phyloP scores from a whole-genome alignment of 495 filamentous ascomycete genomes.

The Xylaria flabelliformis region DNA sequence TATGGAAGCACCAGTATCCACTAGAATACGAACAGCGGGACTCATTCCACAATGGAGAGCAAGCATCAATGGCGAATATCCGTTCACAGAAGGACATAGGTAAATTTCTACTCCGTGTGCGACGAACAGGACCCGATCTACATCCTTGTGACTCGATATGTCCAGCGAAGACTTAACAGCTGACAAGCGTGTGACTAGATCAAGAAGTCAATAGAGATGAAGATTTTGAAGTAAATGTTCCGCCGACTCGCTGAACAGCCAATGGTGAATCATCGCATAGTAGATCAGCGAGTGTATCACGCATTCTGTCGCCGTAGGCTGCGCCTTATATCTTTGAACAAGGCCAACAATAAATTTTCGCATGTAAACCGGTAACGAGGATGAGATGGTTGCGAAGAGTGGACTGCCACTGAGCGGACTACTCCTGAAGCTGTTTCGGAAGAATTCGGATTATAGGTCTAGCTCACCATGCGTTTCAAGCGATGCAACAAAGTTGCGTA shows the following conservation, averaged over 20 bases:
- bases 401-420: not conserved
- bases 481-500: not conserved
- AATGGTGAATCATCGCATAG: not conserved
- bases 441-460: not conserved
- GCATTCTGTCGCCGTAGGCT: not conserved
- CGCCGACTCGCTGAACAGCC: not conserved
- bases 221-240: not conserved
- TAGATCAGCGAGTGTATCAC: not conserved
- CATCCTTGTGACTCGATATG: not conserved
- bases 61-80: conserved; percentile 10
- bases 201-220: not conserved
- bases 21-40: conserved; percentile 7
- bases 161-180: not conserved
- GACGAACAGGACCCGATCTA: not conserved
- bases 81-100: not conserved
- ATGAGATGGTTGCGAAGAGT: not conserved
- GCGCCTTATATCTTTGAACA: not conserved
- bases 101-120: not conserved
- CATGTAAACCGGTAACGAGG: conserved; percentile 1
- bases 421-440: not conserved
- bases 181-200: not conserved
- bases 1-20: conserved; percentile 5
- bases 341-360: not conserved
- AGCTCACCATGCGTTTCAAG: not conserved
- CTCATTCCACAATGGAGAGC: conserved; percentile 18